Percentiles rank a stretch among this genome's conserved stretches.
Evolutionary conservation across 139 green algal genomes (phyloP).

Genomic region (Eudorina sp.): DNA sequence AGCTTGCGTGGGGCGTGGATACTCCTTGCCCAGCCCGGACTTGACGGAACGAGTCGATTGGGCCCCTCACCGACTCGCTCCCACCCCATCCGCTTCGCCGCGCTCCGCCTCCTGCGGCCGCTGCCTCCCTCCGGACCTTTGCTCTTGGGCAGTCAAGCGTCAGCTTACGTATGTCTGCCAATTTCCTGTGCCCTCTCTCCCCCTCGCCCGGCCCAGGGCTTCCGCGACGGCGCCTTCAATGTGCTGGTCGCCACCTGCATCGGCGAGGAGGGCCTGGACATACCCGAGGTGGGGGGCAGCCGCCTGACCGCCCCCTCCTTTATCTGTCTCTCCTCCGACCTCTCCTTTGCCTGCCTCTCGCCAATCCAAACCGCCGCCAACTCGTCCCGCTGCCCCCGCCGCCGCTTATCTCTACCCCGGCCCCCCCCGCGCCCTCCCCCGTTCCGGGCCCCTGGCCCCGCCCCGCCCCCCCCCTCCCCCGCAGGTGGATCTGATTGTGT

Average conservation of each 20-base stretch:
- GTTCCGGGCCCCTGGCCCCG: background rate
- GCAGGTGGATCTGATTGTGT: constrained; percentile 95
- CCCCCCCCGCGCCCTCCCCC: background rate
- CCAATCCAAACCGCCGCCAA: too few relatives aligned
- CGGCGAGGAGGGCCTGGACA: constrained; percentile 97
- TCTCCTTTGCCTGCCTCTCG: background rate
- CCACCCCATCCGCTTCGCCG: too few relatives aligned
- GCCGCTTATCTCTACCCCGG: background rate
- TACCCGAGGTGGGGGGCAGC: constrained; percentile 75
- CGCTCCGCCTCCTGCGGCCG: too few relatives aligned
- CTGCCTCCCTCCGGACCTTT: too few relatives aligned
- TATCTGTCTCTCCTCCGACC: background rate
- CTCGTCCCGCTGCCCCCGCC: too few relatives aligned
- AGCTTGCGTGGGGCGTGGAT: too few relatives aligned
- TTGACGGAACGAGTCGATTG: too few relatives aligned
- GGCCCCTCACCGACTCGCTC: too few relatives aligned
- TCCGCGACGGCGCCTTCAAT: constrained; percentile 78
- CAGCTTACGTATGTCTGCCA: too few relatives aligned
- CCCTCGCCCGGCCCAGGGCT: constrained; percentile 65
- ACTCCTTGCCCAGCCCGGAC: too few relatives aligned
- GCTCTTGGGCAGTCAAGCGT: too few relatives aligned
- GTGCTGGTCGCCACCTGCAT: constrained; percentile 95
- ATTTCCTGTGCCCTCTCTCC: too few relatives aligned
- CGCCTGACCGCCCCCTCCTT: background rate
- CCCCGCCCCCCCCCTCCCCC: background rate